Evolutionary conservation across 1,284 basidiomycete genomes (phyloP).

Genomic region (Gymnopus androsaceus): DNA sequence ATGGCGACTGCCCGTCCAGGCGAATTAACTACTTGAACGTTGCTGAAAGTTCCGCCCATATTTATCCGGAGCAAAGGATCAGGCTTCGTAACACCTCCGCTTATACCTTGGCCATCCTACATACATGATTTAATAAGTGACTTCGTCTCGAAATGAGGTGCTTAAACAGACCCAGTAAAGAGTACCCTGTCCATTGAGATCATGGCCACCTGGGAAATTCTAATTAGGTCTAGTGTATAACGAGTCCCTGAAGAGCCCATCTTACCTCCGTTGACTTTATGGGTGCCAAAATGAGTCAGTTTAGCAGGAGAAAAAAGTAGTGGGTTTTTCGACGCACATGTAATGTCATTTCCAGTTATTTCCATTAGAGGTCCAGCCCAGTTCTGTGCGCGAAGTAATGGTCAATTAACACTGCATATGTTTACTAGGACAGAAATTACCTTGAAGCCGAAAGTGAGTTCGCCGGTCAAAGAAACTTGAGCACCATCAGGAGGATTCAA

Average conservation of each 20-base stretch:
- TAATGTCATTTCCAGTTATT: slow-evolving; percentile 27
- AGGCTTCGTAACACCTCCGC: slow-evolving; percentile 30
- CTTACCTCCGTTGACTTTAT: slow-evolving; percentile 8
- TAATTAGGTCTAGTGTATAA: no score
- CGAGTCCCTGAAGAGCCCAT: background rate
- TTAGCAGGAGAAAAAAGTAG: background rate
- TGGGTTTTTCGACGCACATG: slow-evolving; percentile 24
- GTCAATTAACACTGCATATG: slow-evolving; percentile 27
- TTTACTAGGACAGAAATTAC: background rate
- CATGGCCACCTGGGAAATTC: slow-evolving; percentile 5
- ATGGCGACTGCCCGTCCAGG: slow-evolving; percentile 30
- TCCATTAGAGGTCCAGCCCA: slow-evolving; percentile 36
- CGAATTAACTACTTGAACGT: slow-evolving; percentile 34
- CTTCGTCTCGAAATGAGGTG: background rate
- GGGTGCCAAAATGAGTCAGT: background rate
- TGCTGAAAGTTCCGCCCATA: slow-evolving; percentile 23
- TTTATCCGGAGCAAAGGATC: slow-evolving; percentile 32
- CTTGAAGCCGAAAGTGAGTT: slow-evolving; percentile 14
- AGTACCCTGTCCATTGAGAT: slow-evolving; percentile 26
- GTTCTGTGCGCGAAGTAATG: slow-evolving; percentile 18
- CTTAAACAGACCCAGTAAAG: slow-evolving; percentile 33
- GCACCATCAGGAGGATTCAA: slow-evolving; percentile 30
- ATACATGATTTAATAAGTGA: background rate
- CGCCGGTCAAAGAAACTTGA: slow-evolving; percentile 28
- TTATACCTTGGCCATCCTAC: slow-evolving; percentile 34